Conservation (phyloP, 352 stramenopile species). For the Pythium sp. region DNA sequence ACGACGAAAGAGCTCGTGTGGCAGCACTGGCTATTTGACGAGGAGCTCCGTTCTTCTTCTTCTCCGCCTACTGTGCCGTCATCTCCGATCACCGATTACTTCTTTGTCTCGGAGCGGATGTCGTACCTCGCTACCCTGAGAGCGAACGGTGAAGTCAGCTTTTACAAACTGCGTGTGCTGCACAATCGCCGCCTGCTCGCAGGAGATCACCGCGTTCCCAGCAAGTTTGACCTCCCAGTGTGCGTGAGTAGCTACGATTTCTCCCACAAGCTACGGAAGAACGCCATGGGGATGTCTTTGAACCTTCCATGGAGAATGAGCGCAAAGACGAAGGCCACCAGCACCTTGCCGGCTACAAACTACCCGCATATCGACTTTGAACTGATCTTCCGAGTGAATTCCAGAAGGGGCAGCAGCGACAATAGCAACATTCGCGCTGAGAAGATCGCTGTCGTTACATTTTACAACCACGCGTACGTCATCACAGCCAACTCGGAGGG, state of each 20-base stretch:
- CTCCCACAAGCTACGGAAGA: not conserved
- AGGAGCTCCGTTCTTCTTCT: not conserved
- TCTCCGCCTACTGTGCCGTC: too few species aligned
- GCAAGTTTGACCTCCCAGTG: slow-evolving; percentile 3
- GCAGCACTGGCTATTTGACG: slow-evolving; percentile 11
- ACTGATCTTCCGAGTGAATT: slow-evolving; percentile 10
- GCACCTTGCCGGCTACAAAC: slow-evolving; percentile 7
- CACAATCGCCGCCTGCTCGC: slow-evolving; percentile 20
- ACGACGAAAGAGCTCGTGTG: slow-evolving; percentile 18
- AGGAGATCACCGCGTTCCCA: slow-evolving; percentile 9
- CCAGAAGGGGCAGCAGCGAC: not conserved
- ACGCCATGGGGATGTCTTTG: not conserved
- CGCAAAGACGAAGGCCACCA: not conserved
- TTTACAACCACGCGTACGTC: slow-evolving; percentile 18
- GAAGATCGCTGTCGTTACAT: slow-evolving; percentile 16
- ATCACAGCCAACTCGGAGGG: not conserved
- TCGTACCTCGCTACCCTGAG: slow-evolving; percentile 13
- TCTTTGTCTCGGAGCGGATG: slow-evolving; percentile 19
- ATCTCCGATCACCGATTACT: slow-evolving; percentile 13
- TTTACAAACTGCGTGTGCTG: slow-evolving; percentile 21
- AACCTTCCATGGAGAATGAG: not conserved
- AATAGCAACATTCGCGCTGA: not conserved
- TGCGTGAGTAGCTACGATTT: not conserved
- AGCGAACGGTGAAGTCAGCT: slow-evolving; percentile 3
- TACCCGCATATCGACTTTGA: slow-evolving; percentile 20